Evolutionary conservation across 2,329 filamentous ascomycete genomes (phyloP).

Genomic region (Curvularia spicifera): DNA sequence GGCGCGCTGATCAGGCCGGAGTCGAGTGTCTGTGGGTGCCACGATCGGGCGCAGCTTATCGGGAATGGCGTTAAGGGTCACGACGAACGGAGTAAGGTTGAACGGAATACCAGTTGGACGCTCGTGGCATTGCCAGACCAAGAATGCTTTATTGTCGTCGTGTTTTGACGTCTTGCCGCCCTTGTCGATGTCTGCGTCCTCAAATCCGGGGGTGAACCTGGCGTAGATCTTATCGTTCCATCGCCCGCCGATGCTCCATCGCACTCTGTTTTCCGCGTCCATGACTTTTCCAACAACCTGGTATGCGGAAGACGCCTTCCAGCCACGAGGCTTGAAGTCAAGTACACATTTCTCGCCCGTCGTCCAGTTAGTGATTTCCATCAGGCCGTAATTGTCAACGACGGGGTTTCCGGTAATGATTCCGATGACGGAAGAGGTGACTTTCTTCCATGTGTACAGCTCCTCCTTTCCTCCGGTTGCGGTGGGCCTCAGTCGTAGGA

Average conservation of each 20-base stretch:
- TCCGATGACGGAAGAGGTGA: constrained; percentile 94
- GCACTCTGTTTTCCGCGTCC: constrained; percentile 77
- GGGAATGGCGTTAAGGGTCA: constrained; percentile 91
- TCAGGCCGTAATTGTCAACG: constrained; percentile 96
- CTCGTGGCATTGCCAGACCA: constrained; percentile 89
- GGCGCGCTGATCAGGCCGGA: constrained; percentile 90
- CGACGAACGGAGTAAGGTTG: constrained; percentile 94
- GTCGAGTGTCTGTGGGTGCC: constrained; percentile 90
- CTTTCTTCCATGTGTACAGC: constrained; percentile 98
- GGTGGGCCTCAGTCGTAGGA: constrained; percentile 79
- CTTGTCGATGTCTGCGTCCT: constrained; percentile 67
- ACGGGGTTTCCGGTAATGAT: constrained; percentile 97
- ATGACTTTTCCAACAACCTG: constrained; percentile 86
- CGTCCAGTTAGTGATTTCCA: constrained; percentile 97
- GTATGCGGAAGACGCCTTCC: constrained; percentile 92
- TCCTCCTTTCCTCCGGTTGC: constrained; percentile 72
- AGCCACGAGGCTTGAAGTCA: constrained; percentile 94
- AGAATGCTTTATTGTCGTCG: constrained; percentile 77
- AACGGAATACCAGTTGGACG: constrained; percentile 88
- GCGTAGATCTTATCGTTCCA: constrained; percentile 99
- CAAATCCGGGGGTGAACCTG: constrained; percentile 87
- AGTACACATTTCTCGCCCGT: constrained; percentile 89
- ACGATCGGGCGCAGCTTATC: constrained; percentile 79
- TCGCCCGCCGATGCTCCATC: constrained; percentile 87
- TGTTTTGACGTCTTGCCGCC: constrained; percentile 54